Conservation (phyloP, 2,329 filamentous ascomycete genomes). For the Akanthomyces dipterigenus region DNA sequence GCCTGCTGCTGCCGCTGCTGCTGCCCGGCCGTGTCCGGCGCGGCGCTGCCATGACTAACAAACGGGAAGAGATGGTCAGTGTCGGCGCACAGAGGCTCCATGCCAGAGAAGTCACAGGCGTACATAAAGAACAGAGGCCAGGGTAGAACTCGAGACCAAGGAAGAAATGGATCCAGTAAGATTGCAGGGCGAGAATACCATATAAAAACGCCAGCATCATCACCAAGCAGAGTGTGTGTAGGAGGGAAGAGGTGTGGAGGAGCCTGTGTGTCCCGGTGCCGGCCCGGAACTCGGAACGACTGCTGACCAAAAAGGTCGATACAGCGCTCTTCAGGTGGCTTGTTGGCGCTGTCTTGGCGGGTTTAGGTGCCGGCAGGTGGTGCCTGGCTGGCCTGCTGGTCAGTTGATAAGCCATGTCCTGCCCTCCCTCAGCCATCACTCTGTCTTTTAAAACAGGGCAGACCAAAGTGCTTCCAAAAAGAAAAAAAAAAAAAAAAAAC, state of each 20-base stretch:
- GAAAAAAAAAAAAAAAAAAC: too few species aligned
- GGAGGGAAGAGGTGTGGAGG: not conserved
- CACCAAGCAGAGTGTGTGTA: not conserved
- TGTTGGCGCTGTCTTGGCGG: not conserved
- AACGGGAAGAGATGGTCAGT: not conserved
- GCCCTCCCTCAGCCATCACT: not conserved
- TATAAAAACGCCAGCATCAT: not conserved
- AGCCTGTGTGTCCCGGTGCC: not conserved
- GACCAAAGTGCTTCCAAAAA: too few species aligned
- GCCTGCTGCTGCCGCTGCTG: not conserved
- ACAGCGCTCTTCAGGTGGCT: not conserved
- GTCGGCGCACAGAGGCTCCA: slow-evolving; percentile 3
- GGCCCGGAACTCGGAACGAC: not conserved
- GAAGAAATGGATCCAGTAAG: not conserved
- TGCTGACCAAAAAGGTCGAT: too few species aligned
- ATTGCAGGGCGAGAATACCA: not conserved
- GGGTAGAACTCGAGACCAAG: not conserved
- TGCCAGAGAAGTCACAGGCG: not conserved
- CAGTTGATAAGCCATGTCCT: not conserved
- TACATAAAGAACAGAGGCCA: not conserved
- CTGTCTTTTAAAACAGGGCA: too few species aligned
- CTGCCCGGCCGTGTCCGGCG: not conserved
- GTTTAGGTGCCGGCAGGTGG: not conserved
- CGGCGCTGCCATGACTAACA: slow-evolving; percentile 6
- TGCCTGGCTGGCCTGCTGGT: too few species aligned